phyloP scores from a whole-genome alignment of 805 yeast species.

The Priceomyces haplophilus region DNA sequence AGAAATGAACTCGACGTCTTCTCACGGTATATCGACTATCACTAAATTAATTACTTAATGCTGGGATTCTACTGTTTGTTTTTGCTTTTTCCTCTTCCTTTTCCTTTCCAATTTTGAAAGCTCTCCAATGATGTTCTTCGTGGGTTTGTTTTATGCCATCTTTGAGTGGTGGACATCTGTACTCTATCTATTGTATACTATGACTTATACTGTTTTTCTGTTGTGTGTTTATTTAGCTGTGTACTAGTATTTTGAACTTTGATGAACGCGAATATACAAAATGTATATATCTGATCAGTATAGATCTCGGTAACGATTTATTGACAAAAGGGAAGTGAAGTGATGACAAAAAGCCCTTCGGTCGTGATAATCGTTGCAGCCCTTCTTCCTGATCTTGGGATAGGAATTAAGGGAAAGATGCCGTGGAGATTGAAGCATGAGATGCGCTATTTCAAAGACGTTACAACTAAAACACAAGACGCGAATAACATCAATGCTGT shows the following conservation, averaged over 20 bases:
- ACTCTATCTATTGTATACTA: background rate
- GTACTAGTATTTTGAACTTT: background rate
- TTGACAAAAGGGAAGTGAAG: background rate
- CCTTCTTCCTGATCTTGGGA: conserved; percentile 73
- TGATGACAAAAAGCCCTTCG: conserved; percentile 9
- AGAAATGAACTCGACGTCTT: conserved; percentile 1
- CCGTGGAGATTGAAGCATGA: conserved; percentile 89
- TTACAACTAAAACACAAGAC: conserved; percentile 50
- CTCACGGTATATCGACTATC: background rate
- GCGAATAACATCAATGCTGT: conserved; percentile 60
- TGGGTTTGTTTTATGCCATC: conserved; percentile 1
- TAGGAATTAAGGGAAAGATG: conserved; percentile 74
- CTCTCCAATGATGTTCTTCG: background rate
- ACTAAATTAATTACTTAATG: background rate
- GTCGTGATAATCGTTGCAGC: conserved; percentile 77
- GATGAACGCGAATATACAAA: background rate
- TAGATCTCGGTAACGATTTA: too few species aligned
- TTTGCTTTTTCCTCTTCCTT: conserved; percentile 1
- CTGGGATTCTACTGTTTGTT: background rate
- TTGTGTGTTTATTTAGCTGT: background rate
- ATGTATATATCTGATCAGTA: too few species aligned
- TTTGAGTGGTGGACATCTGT: conserved; percentile 1
- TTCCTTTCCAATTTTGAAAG: too few species aligned
- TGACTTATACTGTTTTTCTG: background rate
- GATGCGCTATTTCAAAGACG: conserved; percentile 77